A percentile compares a stretch with the other conserved stretches of the same genome.
phyloP scores from a whole-genome alignment of 768 basidiomycete species.

The Tricholoma matsutake region DNA sequence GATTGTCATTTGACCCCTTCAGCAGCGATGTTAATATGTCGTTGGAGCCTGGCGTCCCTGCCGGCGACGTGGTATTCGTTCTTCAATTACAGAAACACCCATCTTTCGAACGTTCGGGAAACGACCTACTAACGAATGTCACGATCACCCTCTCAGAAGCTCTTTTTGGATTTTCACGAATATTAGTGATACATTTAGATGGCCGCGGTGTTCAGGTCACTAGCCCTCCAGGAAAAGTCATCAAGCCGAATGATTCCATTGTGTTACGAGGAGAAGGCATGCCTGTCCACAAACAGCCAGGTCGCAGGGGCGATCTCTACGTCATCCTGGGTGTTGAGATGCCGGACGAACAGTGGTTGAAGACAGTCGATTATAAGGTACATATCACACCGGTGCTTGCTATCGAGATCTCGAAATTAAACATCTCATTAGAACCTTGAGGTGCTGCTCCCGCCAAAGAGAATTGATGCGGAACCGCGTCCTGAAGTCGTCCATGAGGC shows the following conservation, averaged over 20 bases:
- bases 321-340: slow-evolving; percentile 85
- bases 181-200: slow-evolving; percentile 89
- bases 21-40: slow-evolving; percentile 2
- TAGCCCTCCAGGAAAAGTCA: slow-evolving; percentile 71
- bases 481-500: slow-evolving; percentile 71
- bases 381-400: neutral
- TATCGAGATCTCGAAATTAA: neutral
- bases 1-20: slow-evolving; percentile 4
- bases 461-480: slow-evolving; percentile 65
- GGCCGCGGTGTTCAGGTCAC: slow-evolving; percentile 84
- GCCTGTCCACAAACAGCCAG: slow-evolving; percentile 68
- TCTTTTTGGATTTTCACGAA: slow-evolving; percentile 90
- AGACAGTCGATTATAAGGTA: slow-evolving; percentile 59
- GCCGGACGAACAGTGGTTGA: slow-evolving; percentile 79
- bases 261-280: slow-evolving; percentile 85
- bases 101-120: slow-evolving; percentile 80
- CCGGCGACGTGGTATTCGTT: slow-evolving; percentile 90
- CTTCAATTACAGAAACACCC: slow-evolving; percentile 66
- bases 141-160: slow-evolving; percentile 92
- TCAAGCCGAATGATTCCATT: slow-evolving; percentile 72
- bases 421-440: slow-evolving; percentile 49
- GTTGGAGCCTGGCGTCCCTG: slow-evolving; percentile 72
- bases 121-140: slow-evolving; percentile 76
- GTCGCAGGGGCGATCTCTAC: slow-evolving; percentile 77
- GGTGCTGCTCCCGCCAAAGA: slow-evolving; percentile 72